Evolutionary conservation across 2,329 filamentous ascomycete species (phyloP), one percentile per base, ranked within the genome.

Genomic region (Aspergillus puulaauensis): DNA sequence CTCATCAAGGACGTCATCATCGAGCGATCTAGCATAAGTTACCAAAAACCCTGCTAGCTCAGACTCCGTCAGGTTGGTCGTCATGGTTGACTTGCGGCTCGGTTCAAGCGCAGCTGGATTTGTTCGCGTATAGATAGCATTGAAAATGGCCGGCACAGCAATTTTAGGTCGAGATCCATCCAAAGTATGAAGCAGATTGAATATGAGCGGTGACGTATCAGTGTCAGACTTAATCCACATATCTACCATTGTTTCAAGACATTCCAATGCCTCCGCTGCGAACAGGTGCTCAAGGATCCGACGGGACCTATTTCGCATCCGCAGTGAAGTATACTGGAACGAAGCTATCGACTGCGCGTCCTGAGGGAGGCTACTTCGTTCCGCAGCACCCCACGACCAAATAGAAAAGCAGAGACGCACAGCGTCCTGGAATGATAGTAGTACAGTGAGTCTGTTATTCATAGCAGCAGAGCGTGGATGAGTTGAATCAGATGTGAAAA

Each of bases 1-100:
- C 75, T 99, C 95, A 68, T 99, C 95, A 83, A 97, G 93, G 15
- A 95, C 90, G 77, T 99, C 95, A 68, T 99, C 95, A 69, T 99
- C 95, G 12, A 98, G 81, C 0, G 93, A 95, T 31, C 85, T 85
- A 0, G 92, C 89, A 73, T 99, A 99, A 61, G 95, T 90, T 7
- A 96, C 90, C 45, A 98, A 76, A 72, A 99, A 99, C 8, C 89
- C 85, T 8, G 93, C 90, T 11, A 99, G 80, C 68, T 97, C 93
- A 0, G 86, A 84, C 67, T 97, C 92, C 54, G 87, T 86, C 9
- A 99, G 78, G 48, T 90, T 88, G 17, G 95, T 90, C 0, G 93
- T 96, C 71, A 98, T 79, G 2, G 91, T 96, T 15, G 93, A 98
- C 73, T 92, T 91, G 47, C 92, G 85, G 15, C 85, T 83, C 2